Evolutionary conservation across 192 early-diverging fungal species (phyloP).

Genomic region (Linnemannia schmuckeri): DNA sequence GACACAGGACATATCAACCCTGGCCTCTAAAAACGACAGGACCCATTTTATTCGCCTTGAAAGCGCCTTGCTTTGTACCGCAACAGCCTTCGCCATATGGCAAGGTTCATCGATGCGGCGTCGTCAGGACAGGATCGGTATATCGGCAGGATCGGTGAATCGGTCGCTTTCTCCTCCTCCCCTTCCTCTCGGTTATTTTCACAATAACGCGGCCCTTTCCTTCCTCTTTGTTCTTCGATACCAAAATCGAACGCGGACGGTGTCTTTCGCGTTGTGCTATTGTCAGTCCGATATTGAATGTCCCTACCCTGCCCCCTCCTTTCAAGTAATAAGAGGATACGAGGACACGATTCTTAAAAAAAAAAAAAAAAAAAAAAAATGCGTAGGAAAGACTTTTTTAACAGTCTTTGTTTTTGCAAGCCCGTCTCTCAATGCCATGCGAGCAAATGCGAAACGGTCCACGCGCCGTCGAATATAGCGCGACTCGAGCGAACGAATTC

Average conservation of each 20-base stretch:
- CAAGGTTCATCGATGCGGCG: background rate
- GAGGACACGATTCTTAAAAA: background rate
- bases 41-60: background rate
- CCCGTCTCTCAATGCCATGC: background rate
- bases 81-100: background rate
- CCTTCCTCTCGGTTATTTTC: background rate
- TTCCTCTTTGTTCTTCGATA: background rate
- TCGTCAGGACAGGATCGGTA: constrained; percentile 31
- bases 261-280: background rate
- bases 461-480: background rate
- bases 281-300: background rate
- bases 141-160: constrained; percentile 10
- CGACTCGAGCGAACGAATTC: background rate
- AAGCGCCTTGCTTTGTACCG: no score
- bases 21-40: background rate
- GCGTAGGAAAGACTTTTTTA: background rate
- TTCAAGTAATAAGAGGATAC: background rate
- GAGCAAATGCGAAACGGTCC: background rate
- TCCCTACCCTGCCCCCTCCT: background rate
- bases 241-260: constrained; percentile 3
- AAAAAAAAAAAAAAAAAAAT: background rate
- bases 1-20: background rate
- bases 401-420: background rate
- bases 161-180: constrained; percentile 18
- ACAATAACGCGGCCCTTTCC: no score